Evolutionary conservation across 2,329 filamentous ascomycete genomes (phyloP).

Genomic region (Bipolaris gigantea): DNA sequence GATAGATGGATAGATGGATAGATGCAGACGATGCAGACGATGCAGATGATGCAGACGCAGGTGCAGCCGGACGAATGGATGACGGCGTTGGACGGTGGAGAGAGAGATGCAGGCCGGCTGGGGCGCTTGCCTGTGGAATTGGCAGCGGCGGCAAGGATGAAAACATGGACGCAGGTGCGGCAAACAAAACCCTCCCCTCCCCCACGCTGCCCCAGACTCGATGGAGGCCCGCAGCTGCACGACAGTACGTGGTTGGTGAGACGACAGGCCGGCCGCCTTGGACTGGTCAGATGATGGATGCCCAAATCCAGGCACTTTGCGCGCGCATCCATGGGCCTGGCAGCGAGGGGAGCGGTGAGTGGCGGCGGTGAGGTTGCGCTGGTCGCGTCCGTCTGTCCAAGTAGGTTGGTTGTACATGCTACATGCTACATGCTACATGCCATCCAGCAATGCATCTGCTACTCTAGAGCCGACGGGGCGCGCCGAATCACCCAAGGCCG

Average conservation of each 20-base stretch:
- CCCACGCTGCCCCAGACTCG: constrained; percentile 2
- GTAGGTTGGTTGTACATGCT: too few species aligned
- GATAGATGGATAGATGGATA: too few species aligned
- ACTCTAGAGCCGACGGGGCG: neutral
- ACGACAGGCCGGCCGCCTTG: constrained; percentile 4
- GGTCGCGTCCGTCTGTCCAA: neutral
- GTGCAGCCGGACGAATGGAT: neutral
- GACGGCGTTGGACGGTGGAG: neutral
- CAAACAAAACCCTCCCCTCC: constrained; percentile 24
- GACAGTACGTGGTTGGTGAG: constrained; percentile 15
- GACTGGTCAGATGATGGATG: constrained; percentile 36
- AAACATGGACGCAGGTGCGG: constrained; percentile 5
- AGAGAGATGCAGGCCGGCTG: too few species aligned
- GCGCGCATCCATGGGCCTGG: constrained; percentile 5
- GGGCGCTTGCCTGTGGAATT: constrained; percentile 33
- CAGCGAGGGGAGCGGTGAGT: constrained; percentile 18
- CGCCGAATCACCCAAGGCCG: neutral
- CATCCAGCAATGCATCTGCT: too few species aligned
- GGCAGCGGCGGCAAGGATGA: constrained; percentile 18
- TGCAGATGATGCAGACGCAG: neutral
- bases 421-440: too few species aligned
- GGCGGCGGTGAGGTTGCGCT: constrained; percentile 19
- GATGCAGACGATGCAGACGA: too few species aligned
- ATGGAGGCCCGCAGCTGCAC: constrained; percentile 8
- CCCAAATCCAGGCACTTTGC: constrained; percentile 3